Evolutionary conservation across 2,329 filamentous ascomycete species (phyloP), one percentile per base, ranked within the genome.

Genomic region (Fusarium multiceps): DNA sequence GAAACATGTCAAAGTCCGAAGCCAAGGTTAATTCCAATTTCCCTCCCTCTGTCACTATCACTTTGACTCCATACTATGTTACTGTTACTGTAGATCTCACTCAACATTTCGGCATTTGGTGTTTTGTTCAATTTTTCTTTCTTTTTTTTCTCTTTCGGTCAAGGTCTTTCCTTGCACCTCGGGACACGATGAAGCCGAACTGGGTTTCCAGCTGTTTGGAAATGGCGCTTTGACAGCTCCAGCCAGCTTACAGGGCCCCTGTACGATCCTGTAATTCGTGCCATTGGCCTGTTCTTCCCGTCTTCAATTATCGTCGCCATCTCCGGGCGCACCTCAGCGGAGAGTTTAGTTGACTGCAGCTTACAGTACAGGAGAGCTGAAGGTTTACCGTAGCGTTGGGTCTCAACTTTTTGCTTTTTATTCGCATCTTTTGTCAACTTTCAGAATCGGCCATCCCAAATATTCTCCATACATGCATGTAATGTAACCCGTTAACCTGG

Each of bases 151-250:
- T 25, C 23, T 50, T 23, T 25, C n/a, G 13, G 6, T 20, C 32
- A 51, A 20, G 49, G 32, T 10, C 23, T 41, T 51, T 47, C 60
- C 57, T 56, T 55, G 41, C 40, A 20, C 27, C 27, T 45, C 48
- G 48, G 58, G 48, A 65, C 28, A 40, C 18, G 41, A 42, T 61
- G 34, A 47, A 42, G 32, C 32, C 32, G 53, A 20, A n/a, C 37
- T 57, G 21, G 46, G 25, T 59, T 61, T 62, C 63, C 59, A 71
- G 59, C 63, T 71, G 48, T 48, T 48, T 53, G 55, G 64, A 21
- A 43, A 53, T 69, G 55, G 68, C 63, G 53, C 43, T 21, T 41
- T 58, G 66, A 48, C 61, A 55, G 32, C 62, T 55, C 18, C 2
- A 37, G 18, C 10, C 34, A 37, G 34, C 34, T 37, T 37, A 37